Base-by-base conservation (phyloP, 2,329 filamentous ascomycete genomes). In the Colletotrichum orchidophilum region DNA sequence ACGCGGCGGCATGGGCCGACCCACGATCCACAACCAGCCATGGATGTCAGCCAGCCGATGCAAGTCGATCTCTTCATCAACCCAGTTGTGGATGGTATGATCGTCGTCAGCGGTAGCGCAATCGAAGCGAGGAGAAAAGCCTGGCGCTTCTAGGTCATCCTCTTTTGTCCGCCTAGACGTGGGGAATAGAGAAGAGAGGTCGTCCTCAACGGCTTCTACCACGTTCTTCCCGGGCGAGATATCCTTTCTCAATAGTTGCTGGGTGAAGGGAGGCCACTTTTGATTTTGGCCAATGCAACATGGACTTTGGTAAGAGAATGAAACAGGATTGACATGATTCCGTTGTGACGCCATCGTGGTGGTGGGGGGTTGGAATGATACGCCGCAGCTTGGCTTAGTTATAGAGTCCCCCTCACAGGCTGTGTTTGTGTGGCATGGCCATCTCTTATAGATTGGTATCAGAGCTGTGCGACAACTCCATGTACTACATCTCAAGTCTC, bases 11-110 rank as follows among this genome's bases (percentile, higher is more conserved):
- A 74, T 63, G 12, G 70, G 75, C 57, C 74, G 71, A 13, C 75
- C 75, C 4, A 74, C 76, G 8, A 78, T 39, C 75, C 74, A 77
- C 13, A 78, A 73, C 72, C 74, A 74, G 18, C 24, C 24, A 15
- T 71, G 29, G 50, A 76, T 69, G 7, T 15, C 18, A 26, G 46
- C 21, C 2, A 75, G 63, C n/a, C 72, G 65, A 12, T n/a, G 21
- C 3, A 75, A 53, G 35, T 74, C 67, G 8, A 74, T 64, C 63
- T 74, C 73, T 13, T 69, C 52, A 29, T 70, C 55, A 52, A 66
- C 29, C 27, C 59, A 73, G 65, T 59, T 21, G 12, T 42, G 31
- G 21, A 59, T 57, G 26, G 31, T 29, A 18, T 12, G 9, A 27
- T 57, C 29, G 31, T 21, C 18, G 5, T 35, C 18, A 12, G 24